Evolutionary conservation across 2,329 filamentous ascomycete genomes (phyloP).

Genomic region (Coniochaeta hoffmannii): DNA sequence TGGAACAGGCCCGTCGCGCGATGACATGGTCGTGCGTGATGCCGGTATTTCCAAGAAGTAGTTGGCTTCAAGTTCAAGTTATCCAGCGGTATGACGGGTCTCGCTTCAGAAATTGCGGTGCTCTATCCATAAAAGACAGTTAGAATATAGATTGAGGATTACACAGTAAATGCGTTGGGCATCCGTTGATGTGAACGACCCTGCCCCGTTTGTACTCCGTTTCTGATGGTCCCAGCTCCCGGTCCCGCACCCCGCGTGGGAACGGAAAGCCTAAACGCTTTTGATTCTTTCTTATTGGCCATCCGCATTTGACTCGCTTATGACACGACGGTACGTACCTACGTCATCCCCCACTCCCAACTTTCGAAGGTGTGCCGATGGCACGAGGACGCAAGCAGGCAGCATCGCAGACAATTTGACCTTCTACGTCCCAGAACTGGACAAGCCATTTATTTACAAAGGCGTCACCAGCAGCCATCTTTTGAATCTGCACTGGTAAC

Average conservation of each 20-base stretch:
- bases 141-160: too few species aligned
- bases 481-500: background rate
- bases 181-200: too few species aligned
- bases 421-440: background rate
- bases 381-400: background rate
- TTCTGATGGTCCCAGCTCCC: too few species aligned
- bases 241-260: background rate
- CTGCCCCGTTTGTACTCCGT: too few species aligned
- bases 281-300: background rate
- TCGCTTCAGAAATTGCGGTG: too few species aligned
- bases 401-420: background rate
- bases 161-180: too few species aligned
- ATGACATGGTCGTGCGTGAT: slow-evolving; percentile 47
- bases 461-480: too few species aligned
- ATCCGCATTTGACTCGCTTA: background rate
- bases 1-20: slow-evolving; percentile 57
- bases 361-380: too few species aligned
- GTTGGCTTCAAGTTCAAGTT: background rate
- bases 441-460: too few species aligned
- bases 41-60: background rate
- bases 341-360: background rate
- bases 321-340: background rate
- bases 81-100: too few species aligned
- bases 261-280: background rate
- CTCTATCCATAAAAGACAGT: background rate